Conservation (phyloP, 352 stramenopile genomes). For the Phytophthora foliorum region DNA sequence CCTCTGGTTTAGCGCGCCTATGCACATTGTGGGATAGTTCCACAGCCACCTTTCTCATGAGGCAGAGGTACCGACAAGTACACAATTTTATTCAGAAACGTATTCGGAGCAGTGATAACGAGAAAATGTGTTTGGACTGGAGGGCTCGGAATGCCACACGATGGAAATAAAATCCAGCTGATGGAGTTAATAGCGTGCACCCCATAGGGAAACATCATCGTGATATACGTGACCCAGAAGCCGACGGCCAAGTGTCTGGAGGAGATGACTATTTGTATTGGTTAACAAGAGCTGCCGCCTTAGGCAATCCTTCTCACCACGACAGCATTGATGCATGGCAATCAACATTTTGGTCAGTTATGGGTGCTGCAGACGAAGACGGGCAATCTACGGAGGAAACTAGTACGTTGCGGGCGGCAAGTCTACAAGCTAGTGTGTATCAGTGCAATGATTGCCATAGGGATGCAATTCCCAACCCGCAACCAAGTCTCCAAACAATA, state of each 20-base stretch:
- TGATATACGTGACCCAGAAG: not conserved
- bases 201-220: no score
- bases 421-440: not conserved
- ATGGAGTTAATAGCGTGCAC: no score
- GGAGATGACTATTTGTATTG: slow-evolving; percentile 2
- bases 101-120: not conserved
- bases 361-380: not conserved
- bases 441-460: no score
- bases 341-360: not conserved
- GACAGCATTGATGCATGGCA: not conserved
- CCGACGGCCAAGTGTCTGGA: not conserved
- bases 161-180: not conserved
- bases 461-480: no score
- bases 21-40: not conserved
- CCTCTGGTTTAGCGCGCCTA: not conserved
- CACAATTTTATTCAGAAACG: not conserved
- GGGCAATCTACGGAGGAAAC: not conserved
- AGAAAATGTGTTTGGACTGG: slow-evolving; percentile 2
- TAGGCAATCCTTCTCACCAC: not conserved
- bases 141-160: not conserved
- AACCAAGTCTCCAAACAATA: no score
- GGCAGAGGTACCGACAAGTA: slow-evolving; percentile 2
- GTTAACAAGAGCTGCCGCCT: not conserved
- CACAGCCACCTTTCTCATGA: not conserved
- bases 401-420: not conserved